Base-by-base conservation (phyloP, 306 rosid genomes). In the Ziziphus jujuba region DNA sequence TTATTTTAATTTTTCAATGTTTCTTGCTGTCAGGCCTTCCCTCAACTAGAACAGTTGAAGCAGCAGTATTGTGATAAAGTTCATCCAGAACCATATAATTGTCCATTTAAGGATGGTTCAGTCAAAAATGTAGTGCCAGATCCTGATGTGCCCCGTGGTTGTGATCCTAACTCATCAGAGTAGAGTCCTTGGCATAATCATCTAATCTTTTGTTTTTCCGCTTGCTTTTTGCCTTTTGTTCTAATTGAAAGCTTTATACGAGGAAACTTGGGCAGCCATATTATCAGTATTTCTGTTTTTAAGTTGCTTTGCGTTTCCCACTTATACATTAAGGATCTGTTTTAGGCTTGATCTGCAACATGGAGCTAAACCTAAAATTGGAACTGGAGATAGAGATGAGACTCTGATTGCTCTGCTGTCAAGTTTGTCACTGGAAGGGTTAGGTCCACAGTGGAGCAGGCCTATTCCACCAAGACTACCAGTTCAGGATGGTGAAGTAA, bases 391-490 rank as follows among this genome's bases (percentile, higher is more conserved):
- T 71, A 90, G 83, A 77, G 99, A 91, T 6, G 96, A 92, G 77
- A 73, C 90, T 1, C 67, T 82, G 49, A 31, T 85, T 74, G 97
- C 89, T 49, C 82, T 95, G 74, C 83, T 91, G 81, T 81, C 92
- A 66, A 89, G 80, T 81, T 68, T 85, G 67, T 84, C 96, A 1
- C 58, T 78, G 63, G 89, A 89, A 78, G 96, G 97, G 61, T 79
- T 89, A 58, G 79, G 81, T 77, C 99, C 99, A 67, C 89, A 79
- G 56, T 95, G 97, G 96, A 79, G 80, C 69, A 81, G 99, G 82
- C 99, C 99, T 69, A 55, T 83, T 79, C 99, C 99, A 38, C 99
- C 99, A 34, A 79, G 91, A 68, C 91, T 95, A 61, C 99, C 99
- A 0, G 50, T 87, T 67, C 92, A 82, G 80, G 91, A 80, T 55